Percentiles rank a stretch among this genome's conserved stretches.
Evolutionary conservation across 345 rosid genomes (phyloP).

Genomic region (sweet orange (Citrus sinensis)): DNA sequence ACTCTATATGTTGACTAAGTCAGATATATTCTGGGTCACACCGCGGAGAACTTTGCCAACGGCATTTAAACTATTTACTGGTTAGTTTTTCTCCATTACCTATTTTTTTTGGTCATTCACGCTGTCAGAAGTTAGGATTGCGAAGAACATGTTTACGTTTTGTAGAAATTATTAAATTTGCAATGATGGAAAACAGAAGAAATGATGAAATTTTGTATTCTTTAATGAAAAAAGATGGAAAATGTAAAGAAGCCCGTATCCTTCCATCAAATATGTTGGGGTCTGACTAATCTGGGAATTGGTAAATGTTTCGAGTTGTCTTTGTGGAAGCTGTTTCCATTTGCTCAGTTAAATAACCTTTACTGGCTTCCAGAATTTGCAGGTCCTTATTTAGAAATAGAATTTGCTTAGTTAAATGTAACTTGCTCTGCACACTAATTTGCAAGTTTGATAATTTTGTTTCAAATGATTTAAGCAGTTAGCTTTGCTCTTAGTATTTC

Average conservation of each 20-base stretch:
- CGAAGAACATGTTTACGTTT: background rate
- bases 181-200: background rate
- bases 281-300: background rate
- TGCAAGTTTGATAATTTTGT: background rate
- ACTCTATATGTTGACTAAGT: slow-evolving; percentile 64
- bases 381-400: background rate
- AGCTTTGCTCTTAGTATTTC: background rate
- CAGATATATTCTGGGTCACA: slow-evolving; percentile 74
- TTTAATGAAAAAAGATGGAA: background rate
- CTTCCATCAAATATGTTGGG: background rate
- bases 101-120: background rate
- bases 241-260: background rate
- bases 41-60: slow-evolving; percentile 83
- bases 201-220: background rate
- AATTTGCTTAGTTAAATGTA: background rate
- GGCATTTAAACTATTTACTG: slow-evolving; percentile 85
- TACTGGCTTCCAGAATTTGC: background rate
- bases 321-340: background rate
- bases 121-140: background rate
- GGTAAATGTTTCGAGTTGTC: background rate
- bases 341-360: background rate
- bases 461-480: background rate
- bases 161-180: background rate
- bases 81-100: slow-evolving; percentile 36
- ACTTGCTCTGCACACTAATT: background rate